phyloP scores from a whole-genome alignment of 345 rosid species.

The Hypericum perforatum region DNA sequence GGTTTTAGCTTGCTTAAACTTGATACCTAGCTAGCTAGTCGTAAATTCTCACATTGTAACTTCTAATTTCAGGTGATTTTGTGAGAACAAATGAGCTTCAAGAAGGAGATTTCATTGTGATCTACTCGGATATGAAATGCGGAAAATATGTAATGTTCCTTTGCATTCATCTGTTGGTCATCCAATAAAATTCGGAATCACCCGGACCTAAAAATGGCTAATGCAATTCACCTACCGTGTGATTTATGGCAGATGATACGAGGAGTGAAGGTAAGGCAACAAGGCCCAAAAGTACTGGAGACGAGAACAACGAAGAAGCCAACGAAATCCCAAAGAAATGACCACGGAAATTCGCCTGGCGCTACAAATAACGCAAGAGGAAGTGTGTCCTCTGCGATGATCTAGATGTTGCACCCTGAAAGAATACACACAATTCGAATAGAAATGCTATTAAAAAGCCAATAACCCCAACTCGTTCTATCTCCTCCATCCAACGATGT shows the following conservation, averaged over 20 bases:
- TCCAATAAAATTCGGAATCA: neutral
- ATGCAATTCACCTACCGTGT: neutral
- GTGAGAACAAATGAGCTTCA: conserved; percentile 89
- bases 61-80: conserved; percentile 57
- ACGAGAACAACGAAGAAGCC: conserved; percentile 30
- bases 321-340: conserved; percentile 58
- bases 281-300: conserved; percentile 49
- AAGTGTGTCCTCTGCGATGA: neutral
- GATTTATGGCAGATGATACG: conserved; percentile 49
- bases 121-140: conserved; percentile 84
- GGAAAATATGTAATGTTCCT: conserved; percentile 69
- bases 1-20: no score
- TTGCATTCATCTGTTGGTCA: neutral
- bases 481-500: no score
- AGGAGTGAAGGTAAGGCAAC: conserved; percentile 94
- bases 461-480: no score
- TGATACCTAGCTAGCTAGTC: no score
- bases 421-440: no score
- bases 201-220: neutral
- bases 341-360: conserved; percentile 24
- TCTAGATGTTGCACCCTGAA: no score
- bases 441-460: no score
- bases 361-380: neutral
- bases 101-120: conserved; percentile 98
- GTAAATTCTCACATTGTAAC: no score